Percentiles rank a stretch among this genome's conserved stretches.
These are phyloP conservation scores for Ceratobasidium sp. DNA, from an alignment of 1,284 basidiomycete species.

Conservation along the genomic window DNA sequence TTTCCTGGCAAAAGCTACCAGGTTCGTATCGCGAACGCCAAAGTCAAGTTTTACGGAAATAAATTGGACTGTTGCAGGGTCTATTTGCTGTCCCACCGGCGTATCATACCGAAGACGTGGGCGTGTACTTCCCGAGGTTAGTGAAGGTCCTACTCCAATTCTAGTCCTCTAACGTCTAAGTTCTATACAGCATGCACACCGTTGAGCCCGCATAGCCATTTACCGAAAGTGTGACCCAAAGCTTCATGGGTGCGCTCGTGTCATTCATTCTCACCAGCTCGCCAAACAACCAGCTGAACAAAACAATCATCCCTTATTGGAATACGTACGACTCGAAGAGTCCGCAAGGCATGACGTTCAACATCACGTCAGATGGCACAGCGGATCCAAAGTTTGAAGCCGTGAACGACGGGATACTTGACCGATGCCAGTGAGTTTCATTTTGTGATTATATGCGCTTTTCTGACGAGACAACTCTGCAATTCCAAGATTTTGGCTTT, in stretches of 20 bases:
- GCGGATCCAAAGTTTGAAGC: slow-evolving; percentile 21
- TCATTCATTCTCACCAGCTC: slow-evolving; percentile 27
- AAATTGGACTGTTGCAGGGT: neutral
- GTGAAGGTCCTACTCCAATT: neutral
- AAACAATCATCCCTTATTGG: slow-evolving; percentile 22
- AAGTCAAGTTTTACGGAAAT: neutral
- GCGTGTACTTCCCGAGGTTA: neutral
- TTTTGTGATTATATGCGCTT: neutral
- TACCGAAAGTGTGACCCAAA: slow-evolving; percentile 20
- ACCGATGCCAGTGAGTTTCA: slow-evolving; percentile 29
- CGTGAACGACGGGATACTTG: neutral
- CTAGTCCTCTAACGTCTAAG: neutral
- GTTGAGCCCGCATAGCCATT: slow-evolving; percentile 14
- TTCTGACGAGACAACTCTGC: too few relatives aligned
- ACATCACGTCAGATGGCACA: slow-evolving; percentile 5
- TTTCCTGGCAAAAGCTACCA: slow-evolving; percentile 19
- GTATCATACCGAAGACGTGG: slow-evolving; percentile 8
- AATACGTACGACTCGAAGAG: slow-evolving; percentile 3
- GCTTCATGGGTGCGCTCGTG: slow-evolving; percentile 29
- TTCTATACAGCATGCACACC: neutral
- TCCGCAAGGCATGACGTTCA: slow-evolving; percentile 9
- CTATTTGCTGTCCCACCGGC: slow-evolving; percentile 24
- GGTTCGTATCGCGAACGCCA: neutral
- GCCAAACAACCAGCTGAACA: slow-evolving; percentile 27
- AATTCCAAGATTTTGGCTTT: too few relatives aligned